Evolutionary conservation across 1,139 yeast species (phyloP).

Genomic region (Geotrichum histeridarum): DNA sequence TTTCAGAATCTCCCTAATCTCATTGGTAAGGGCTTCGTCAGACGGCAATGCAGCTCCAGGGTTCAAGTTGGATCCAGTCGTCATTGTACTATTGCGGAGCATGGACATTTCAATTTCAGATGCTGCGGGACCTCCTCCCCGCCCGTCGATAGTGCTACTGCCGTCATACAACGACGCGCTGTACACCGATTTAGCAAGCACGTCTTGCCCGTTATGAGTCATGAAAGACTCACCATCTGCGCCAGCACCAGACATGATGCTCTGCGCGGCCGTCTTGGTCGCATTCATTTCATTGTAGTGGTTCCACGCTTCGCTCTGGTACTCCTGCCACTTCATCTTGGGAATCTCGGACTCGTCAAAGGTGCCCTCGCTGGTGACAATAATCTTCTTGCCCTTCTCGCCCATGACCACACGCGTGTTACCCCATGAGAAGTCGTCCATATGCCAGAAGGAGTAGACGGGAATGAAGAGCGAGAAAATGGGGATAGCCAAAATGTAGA

Average conservation of each 20-base stretch:
- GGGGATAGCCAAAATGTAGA: slow-evolving; percentile 37
- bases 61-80: not conserved
- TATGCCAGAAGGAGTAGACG: slow-evolving; percentile 40
- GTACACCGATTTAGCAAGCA: slow-evolving; percentile 18
- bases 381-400: slow-evolving; percentile 38
- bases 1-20: slow-evolving; percentile 37
- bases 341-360: slow-evolving; percentile 42
- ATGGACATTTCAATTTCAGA: slow-evolving; percentile 28
- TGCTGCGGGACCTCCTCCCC: not conserved
- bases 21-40: slow-evolving; percentile 38
- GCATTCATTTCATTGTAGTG: slow-evolving; percentile 23
- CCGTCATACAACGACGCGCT: slow-evolving; percentile 9
- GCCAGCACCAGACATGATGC: too few species aligned
- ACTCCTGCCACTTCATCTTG: slow-evolving; percentile 39
- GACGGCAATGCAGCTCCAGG: slow-evolving; percentile 30
- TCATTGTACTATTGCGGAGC: slow-evolving; percentile 21
- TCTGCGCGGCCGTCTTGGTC: not conserved
- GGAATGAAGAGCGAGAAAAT: slow-evolving; percentile 38
- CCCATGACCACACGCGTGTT: slow-evolving; percentile 42
- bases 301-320: slow-evolving; percentile 38
- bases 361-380: slow-evolving; percentile 34
- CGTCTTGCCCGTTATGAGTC: slow-evolving; percentile 6
- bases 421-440: slow-evolving; percentile 42
- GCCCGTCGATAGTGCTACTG: not conserved
- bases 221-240: not conserved